Evolutionary conservation across 2,329 filamentous ascomycete genomes (phyloP), one percentile per base, ranked within the genome.

Genomic region (Emergomyces orientalis): DNA sequence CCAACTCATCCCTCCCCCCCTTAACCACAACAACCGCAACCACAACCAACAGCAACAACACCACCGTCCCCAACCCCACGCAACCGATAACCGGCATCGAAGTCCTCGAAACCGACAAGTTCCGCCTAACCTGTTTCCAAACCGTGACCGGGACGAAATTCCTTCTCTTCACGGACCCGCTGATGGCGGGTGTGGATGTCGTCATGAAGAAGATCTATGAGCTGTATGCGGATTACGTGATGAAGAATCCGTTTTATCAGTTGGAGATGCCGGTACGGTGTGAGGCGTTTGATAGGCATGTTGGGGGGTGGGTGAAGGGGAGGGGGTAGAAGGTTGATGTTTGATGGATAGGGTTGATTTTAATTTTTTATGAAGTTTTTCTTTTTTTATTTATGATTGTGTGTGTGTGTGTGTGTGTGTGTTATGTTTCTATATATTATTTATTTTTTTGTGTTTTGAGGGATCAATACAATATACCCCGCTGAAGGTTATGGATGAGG

Each of bases 211-310:
- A 86, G 75, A 88, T 97, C 70, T 97, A 99, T 75, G 94, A 97
- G 75, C 79, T 97, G 60, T 99, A 97, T 79, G 85, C 90, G 59
- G 94, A 99, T 76, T 97, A 90, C 74, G 94, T 99, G 69, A 97
- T 97, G 91, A 99, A 97, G 82, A 99, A 99, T 75, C 94, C 94
- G 0, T 99, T 99, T 73, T 97, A 97, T 78, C 92, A 94, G 72
- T 82, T 96, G 63, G 94, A 99, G 79, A 99, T 97, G 92, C 94
- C 94, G 7, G 86, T 99, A 61, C 83, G 94, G 65, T 96, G 94
- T 77, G 94, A 97, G 73, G 89, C 91, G 69, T 99, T 97, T 79
- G 94, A 99, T 75, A 83, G 92, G 69, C 90, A 90, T 75, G 75
- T 97, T 67, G 83, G 84, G 67, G 89, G 87, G 45, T 96, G 92